Conservation (phyloP, 768 basidiomycete species). For the Russula olivacea region DNA sequence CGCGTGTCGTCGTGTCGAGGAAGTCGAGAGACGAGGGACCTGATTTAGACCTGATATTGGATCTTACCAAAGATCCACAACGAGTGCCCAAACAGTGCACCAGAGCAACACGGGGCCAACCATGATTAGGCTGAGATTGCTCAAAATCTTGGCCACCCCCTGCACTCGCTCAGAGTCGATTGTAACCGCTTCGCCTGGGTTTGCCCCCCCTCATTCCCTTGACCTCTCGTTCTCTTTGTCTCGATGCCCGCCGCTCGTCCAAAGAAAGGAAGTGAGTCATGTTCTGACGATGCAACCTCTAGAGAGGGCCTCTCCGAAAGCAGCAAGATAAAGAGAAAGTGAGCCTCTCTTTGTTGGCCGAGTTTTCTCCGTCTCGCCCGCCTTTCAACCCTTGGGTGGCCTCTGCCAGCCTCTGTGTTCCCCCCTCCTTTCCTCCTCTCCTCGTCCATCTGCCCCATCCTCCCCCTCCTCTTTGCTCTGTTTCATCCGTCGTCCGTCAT, state of each 20-base stretch:
- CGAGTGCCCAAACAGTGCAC: slow-evolving; percentile 18
- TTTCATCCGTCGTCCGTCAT: slow-evolving; percentile 32
- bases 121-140: slow-evolving; percentile 26
- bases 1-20: slow-evolving; percentile 16
- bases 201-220: slow-evolving; percentile 31
- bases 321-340: slow-evolving; percentile 78
- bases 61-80: slow-evolving; percentile 23
- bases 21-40: slow-evolving; percentile 15
- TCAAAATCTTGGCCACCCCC: slow-evolving; percentile 22
- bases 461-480: slow-evolving; percentile 19
- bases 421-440: slow-evolving; percentile 8
- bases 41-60: slow-evolving; percentile 27
- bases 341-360: slow-evolving; percentile 44
- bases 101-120: slow-evolving; percentile 26
- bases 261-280: slow-evolving; percentile 59
- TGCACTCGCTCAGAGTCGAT: slow-evolving; percentile 21
- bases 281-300: slow-evolving; percentile 50
- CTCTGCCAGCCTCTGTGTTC: slow-evolving; percentile 20
- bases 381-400: slow-evolving; percentile 38
- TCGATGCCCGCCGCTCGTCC: slow-evolving; percentile 61
- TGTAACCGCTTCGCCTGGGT: slow-evolving; percentile 26
- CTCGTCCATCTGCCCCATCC: not conserved
- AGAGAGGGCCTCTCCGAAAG: slow-evolving; percentile 58
- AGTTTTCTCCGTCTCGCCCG: slow-evolving; percentile 49
- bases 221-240: slow-evolving; percentile 24